Evolutionary conservation across 768 basidiomycete species (phyloP).

Genomic region (Tulasnella sp.): DNA sequence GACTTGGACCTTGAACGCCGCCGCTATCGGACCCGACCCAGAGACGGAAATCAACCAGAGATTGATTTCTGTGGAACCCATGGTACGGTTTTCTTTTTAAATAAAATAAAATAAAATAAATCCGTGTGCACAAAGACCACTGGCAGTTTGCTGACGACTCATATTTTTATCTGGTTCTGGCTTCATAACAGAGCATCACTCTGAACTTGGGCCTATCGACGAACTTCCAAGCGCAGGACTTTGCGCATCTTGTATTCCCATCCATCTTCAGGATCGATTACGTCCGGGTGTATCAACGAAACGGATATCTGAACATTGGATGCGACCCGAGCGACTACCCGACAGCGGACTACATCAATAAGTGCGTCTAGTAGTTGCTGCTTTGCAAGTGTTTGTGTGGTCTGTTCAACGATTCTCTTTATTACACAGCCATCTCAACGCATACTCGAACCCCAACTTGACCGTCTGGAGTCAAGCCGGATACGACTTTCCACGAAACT

Average conservation of each 20-base stretch:
- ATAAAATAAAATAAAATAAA: no score
- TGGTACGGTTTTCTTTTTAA: conserved; percentile 52
- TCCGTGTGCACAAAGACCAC: no score
- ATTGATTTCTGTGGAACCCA: conserved; percentile 78
- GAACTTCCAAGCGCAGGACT: conserved; percentile 65
- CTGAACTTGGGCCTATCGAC: conserved; percentile 76
- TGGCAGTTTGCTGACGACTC: background rate
- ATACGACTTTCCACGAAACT: conserved; percentile 64
- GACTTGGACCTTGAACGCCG: conserved; percentile 62
- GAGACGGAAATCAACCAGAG: conserved; percentile 47
- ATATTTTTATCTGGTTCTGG: conserved; percentile 3
- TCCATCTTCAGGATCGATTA: conserved; percentile 79
- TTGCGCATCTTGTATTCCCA: conserved; percentile 62
- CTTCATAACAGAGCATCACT: conserved; percentile 53
- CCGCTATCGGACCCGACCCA: conserved; percentile 56
- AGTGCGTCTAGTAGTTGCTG: background rate
- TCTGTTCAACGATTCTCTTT: no score
- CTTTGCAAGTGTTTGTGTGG: no score
- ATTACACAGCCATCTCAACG: conserved; percentile 33
- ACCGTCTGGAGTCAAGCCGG: conserved; percentile 78
- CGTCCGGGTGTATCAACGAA: conserved; percentile 74
- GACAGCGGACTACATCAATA: conserved; percentile 55
- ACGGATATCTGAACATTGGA: conserved; percentile 50
- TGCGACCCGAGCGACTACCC: conserved; percentile 74
- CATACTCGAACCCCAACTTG: conserved; percentile 71